A percentile compares a stretch with the other conserved stretches of the same genome.
phyloP scores from a whole-genome alignment of 78 protist species.

The Planoprotostelium fungivorum region DNA sequence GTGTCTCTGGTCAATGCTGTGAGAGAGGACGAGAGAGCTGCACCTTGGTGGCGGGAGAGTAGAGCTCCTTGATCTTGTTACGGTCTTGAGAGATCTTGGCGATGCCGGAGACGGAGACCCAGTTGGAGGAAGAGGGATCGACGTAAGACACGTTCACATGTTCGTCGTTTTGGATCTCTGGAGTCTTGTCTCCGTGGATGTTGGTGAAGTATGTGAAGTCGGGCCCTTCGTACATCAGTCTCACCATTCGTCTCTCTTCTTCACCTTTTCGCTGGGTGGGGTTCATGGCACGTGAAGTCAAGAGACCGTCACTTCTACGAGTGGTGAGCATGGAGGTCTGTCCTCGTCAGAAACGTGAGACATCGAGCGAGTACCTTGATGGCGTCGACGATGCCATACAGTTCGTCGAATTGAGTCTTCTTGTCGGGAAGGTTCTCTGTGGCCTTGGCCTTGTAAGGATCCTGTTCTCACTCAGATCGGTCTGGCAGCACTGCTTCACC shows the following conservation, averaged over 20 bases:
- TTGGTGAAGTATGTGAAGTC: background rate
- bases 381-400: background rate
- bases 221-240: background rate
- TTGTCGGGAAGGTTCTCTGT: background rate
- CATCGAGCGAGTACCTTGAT: background rate
- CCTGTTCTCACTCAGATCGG: background rate
- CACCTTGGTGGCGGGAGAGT: background rate
- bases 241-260: background rate
- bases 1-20: too few relatives aligned
- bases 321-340: background rate
- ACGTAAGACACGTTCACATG: background rate
- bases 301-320: background rate
- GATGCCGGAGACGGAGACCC: background rate
- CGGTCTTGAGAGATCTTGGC: background rate
- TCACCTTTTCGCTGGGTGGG: background rate
- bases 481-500: background rate
- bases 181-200: background rate
- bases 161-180: background rate
- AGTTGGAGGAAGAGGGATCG: background rate
- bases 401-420: background rate
- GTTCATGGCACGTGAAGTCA: background rate
- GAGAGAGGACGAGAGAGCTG: too few relatives aligned
- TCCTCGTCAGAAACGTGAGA: background rate
- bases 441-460: conserved; percentile 2
- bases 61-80: background rate